phyloP scores from a whole-genome alignment of 2,329 filamentous ascomycete genomes.

The Aspergillus sergii region DNA sequence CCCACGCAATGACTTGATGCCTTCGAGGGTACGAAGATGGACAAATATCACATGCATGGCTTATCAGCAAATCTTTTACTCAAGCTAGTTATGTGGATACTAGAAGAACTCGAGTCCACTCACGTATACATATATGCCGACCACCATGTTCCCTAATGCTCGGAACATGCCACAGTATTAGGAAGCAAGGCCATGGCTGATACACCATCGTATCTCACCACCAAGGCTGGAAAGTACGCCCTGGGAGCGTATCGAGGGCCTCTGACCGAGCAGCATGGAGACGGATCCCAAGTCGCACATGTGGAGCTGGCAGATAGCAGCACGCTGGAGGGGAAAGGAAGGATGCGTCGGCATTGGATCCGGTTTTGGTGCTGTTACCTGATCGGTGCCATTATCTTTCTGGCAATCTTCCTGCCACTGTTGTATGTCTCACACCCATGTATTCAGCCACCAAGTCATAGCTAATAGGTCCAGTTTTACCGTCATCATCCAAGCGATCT shows the following conservation, averaged over 20 bases:
- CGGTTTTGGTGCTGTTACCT: constrained; percentile 28
- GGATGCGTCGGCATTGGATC: constrained; percentile 9
- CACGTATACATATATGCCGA: background rate
- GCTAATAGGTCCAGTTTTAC: constrained; percentile 42
- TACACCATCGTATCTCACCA: background rate
- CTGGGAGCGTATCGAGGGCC: background rate
- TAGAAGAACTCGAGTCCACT: background rate
- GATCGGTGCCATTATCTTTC: constrained; percentile 21
- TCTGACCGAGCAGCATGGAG: background rate
- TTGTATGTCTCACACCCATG: constrained; percentile 16
- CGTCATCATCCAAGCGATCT: constrained; percentile 51
- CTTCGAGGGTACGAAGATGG: background rate
- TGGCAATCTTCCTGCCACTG: constrained; percentile 29
- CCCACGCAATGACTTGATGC: background rate
- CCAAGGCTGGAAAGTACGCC: background rate
- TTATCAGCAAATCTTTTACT: background rate
- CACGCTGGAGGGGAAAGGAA: background rate
- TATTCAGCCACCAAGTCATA: background rate
- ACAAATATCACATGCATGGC: background rate
- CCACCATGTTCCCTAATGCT: background rate
- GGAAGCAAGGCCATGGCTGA: background rate
- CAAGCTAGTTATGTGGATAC: background rate
- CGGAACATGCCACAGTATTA: background rate
- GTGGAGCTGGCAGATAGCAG: background rate
- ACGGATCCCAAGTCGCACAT: background rate